A percentile compares a stretch with the other conserved stretches of the same genome.
Conservation (phyloP, 2,329 filamentous ascomycete genomes). For the Phyllosticta ampelicida region DNA sequence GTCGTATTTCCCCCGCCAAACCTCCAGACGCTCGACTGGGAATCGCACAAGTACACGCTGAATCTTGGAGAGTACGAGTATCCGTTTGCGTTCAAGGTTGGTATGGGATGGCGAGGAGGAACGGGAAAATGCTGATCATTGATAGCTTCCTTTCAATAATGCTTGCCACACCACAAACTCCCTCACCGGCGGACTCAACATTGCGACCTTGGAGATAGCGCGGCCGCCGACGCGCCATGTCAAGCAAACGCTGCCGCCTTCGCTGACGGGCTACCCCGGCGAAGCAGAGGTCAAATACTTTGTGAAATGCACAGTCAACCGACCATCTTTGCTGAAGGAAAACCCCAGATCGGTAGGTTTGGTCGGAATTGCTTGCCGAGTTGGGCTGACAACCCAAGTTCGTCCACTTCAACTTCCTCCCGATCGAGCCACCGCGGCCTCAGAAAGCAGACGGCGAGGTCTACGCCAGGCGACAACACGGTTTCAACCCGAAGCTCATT, state of each 20-base stretch:
- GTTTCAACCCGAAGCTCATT: slow-evolving; percentile 35
- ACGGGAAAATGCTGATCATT: slow-evolving; percentile 1
- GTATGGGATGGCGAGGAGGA: not conserved
- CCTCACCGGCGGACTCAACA: slow-evolving; percentile 23
- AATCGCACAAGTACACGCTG: slow-evolving; percentile 46
- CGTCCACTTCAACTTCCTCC: slow-evolving; percentile 66
- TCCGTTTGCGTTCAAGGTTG: slow-evolving; percentile 66
- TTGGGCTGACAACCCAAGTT: slow-evolving; percentile 8
- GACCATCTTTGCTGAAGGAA: slow-evolving; percentile 82
- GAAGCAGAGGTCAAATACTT: slow-evolving; percentile 90
- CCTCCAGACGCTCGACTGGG: slow-evolving; percentile 24
- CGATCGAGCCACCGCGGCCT: slow-evolving; percentile 78
- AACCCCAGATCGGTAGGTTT: slow-evolving; percentile 53
- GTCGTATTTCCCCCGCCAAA: slow-evolving; percentile 58
- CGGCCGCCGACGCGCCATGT: slow-evolving; percentile 51
- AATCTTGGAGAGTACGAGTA: slow-evolving; percentile 64
- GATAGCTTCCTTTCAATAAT: slow-evolving; percentile 55
- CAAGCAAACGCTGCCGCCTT: slow-evolving; percentile 78
- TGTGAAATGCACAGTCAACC: slow-evolving; percentile 85
- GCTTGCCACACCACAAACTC: slow-evolving; percentile 41
- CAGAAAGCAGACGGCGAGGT: slow-evolving; percentile 60
- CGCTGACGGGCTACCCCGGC: slow-evolving; percentile 73
- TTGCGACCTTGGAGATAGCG: slow-evolving; percentile 36
- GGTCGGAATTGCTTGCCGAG: not conserved
- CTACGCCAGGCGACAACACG: slow-evolving; percentile 65